Conservation (phyloP, 768 basidiomycete genomes). For the Termitomyces sp. region DNA sequence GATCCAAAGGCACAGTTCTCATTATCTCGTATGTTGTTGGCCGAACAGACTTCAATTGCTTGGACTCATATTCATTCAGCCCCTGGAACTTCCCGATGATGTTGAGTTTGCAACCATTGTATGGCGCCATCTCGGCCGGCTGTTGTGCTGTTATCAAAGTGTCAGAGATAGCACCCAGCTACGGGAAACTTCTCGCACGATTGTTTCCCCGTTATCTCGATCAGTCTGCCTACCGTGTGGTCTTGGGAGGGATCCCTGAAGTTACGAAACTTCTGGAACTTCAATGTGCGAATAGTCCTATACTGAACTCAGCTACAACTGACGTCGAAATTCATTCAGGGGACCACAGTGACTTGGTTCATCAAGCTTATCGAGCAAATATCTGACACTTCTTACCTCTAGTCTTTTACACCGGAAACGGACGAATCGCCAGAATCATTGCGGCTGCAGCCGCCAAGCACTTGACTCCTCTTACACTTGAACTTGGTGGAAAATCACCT, state of each 20-base stretch:
- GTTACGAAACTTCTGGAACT: conserved; percentile 46
- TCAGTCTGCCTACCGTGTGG: conserved; percentile 43
- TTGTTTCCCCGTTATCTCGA: conserved; percentile 50
- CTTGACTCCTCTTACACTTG: conserved; percentile 50
- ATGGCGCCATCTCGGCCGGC: conserved; percentile 72
- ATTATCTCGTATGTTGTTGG: conserved; percentile 47
- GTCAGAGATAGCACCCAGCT: conserved; percentile 53
- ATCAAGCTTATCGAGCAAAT: neutral
- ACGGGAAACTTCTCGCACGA: conserved; percentile 43
- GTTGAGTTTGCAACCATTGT: conserved; percentile 50
- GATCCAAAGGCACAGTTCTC: conserved; percentile 57
- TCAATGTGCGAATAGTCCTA: conserved; percentile 27
- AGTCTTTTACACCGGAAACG: conserved; percentile 45
- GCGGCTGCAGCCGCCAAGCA: conserved; percentile 47
- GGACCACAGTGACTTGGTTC: conserved; percentile 20
- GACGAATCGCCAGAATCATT: conserved; percentile 41
- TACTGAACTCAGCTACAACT: neutral
- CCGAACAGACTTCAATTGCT: conserved; percentile 18
- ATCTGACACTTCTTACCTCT: neutral
- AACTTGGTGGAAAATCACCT: conserved; percentile 50
- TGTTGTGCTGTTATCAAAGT: conserved; percentile 64
- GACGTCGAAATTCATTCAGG: conserved; percentile 8
- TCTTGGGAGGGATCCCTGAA: conserved; percentile 56
- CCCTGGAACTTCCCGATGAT: conserved; percentile 68
- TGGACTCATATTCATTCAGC: conserved; percentile 14